Evolutionary conservation across 2,329 filamentous ascomycete species (phyloP).

Genomic region (Pseudocercospora eumusae): DNA sequence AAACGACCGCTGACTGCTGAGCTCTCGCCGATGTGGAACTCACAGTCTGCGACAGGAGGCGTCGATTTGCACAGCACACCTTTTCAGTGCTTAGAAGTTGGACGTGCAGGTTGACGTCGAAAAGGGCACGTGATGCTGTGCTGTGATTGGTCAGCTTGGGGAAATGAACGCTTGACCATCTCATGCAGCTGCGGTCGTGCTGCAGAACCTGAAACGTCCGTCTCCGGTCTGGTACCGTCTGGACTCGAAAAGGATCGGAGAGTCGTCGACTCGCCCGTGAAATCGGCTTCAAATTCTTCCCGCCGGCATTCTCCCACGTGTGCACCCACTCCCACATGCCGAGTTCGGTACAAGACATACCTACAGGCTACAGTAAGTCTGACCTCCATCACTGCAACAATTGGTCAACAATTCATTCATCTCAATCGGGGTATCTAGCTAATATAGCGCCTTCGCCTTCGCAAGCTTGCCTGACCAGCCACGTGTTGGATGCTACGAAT

Average conservation of each 20-base stretch:
- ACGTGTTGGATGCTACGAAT: neutral
- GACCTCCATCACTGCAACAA: neutral
- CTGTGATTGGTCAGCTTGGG: neutral
- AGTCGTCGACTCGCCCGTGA: no score
- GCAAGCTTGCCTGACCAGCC: neutral
- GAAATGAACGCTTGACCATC: neutral
- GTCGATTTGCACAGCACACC: neutral
- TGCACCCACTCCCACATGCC: no score
- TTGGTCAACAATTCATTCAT: neutral
- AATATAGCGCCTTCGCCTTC: neutral
- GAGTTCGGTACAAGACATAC: no score
- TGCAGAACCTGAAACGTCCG: neutral
- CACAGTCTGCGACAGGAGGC: slow-evolving; percentile 1
- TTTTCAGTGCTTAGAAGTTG: neutral
- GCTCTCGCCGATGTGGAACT: neutral
- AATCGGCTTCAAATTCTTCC: no score
- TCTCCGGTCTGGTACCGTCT: neutral
- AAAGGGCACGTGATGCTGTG: neutral
- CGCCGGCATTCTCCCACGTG: no score
- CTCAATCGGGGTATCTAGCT: neutral
- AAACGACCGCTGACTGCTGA: no score
- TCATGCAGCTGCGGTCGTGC: neutral
- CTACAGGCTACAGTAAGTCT: no score
- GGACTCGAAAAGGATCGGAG: no score
- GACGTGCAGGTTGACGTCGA: neutral